Evolutionary conservation across 2,329 filamentous ascomycete genomes (phyloP).

Genomic region (Xylariales sp.): DNA sequence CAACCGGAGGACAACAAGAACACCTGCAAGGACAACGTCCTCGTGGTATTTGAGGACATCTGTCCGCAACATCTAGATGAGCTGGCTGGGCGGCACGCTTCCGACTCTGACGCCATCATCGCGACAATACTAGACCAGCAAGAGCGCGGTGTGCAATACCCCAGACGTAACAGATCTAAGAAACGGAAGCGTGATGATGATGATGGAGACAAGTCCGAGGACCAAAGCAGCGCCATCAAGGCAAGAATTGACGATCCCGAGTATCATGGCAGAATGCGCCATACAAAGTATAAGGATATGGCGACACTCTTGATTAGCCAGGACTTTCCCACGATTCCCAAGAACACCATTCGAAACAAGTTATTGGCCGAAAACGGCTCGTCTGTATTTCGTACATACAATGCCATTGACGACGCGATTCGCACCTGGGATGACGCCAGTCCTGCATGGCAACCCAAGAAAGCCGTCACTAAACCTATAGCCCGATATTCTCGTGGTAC

Average conservation of each 20-base stretch:
- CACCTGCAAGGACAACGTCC: constrained; percentile 25
- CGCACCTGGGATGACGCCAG: constrained; percentile 16
- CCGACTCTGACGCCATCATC: constrained; percentile 29
- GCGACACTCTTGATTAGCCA: constrained; percentile 26
- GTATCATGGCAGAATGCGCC: constrained; percentile 5
- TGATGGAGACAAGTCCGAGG: constrained; percentile 11
- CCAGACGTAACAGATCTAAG: constrained; percentile 18
- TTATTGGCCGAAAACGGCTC: constrained; percentile 19
- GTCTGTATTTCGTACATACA: constrained; percentile 31
- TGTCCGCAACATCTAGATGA: constrained; percentile 32
- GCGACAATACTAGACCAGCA: constrained; percentile 33
- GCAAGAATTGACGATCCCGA: constrained; percentile 13
- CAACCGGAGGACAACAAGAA: constrained; percentile 4
- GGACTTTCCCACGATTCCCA: constrained; percentile 28
- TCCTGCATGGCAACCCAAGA: constrained; percentile 26
- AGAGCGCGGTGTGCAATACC: constrained; percentile 35
- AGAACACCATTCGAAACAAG: constrained; percentile 19
- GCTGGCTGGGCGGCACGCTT: constrained; percentile 21
- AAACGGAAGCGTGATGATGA: constrained; percentile 39
- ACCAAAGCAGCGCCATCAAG: constrained; percentile 13
- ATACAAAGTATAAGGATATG: constrained; percentile 14
- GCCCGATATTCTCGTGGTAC: constrained; percentile 14
- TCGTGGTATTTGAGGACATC: constrained; percentile 41
- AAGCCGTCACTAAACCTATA: constrained; percentile 14
- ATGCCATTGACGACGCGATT: constrained; percentile 25